Evolutionary conservation across 2,329 filamentous ascomycete genomes (phyloP).

Genomic region (Pseudogymnoascus sp.): DNA sequence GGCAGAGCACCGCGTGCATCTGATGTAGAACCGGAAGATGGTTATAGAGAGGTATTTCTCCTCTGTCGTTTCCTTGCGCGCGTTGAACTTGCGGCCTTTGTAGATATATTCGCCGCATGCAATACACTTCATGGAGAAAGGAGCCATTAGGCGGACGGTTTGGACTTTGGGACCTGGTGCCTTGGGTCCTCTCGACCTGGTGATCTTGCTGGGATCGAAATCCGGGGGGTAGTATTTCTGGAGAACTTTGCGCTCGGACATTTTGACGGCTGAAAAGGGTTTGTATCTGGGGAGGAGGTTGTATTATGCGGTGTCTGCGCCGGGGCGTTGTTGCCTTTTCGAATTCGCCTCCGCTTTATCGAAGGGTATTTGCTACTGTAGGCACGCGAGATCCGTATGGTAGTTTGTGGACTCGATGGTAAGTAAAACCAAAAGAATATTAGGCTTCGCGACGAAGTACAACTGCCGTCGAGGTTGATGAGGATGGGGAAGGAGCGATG

Average conservation of each 20-base stretch:
- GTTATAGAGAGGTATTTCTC: conserved; percentile 85
- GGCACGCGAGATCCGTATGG: not conserved
- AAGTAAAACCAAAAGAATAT: not conserved
- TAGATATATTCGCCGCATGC: conserved; percentile 75
- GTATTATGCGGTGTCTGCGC: not conserved
- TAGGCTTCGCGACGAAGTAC: not conserved
- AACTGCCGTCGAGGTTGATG: not conserved
- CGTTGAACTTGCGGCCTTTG: conserved; percentile 92
- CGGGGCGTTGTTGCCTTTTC: not conserved
- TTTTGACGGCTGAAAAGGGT: conserved; percentile 31
- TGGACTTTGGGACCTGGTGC: conserved; percentile 72
- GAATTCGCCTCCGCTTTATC: not conserved
- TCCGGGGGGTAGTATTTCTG: conserved; percentile 65
- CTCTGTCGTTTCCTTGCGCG: conserved; percentile 84
- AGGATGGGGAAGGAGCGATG: not conserved
- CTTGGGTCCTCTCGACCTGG: conserved; percentile 62
- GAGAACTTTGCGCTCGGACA: conserved; percentile 84
- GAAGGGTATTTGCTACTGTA: not conserved
- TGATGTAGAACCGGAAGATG: conserved; percentile 85
- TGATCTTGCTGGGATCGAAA: conserved; percentile 82
- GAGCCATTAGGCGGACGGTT: conserved; percentile 84
- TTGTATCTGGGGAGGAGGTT: not conserved
- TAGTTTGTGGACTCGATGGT: not conserved
- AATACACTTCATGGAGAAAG: conserved; percentile 72
- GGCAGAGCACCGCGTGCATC: conserved; percentile 76